Evolutionary conservation across 2,329 filamentous ascomycete genomes (phyloP), one percentile per base, ranked within the genome.

Genomic region (Calonectria pauciramosa): DNA sequence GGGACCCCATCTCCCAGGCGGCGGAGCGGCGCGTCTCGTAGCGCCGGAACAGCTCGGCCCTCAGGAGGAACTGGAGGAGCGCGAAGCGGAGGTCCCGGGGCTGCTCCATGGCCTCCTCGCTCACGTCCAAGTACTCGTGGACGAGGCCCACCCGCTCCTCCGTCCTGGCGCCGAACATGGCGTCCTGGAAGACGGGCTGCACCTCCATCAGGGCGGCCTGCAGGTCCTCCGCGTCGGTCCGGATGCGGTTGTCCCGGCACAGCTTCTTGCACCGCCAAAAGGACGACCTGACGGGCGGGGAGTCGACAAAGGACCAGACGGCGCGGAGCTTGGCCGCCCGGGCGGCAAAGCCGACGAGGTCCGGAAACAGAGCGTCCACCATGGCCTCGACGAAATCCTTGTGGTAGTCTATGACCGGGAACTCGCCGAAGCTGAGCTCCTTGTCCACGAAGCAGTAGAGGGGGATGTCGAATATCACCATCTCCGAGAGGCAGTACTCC

Each of bases 31-130:
- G 72, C 18, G 71, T 76, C 68, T 74, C 71, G 65, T 81, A 75
- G 23, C 71, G 72, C 3, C 82, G 78, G 79, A 81, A 83, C 18
- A 82, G 59, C 65, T 83, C 82, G 6, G 64, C 69, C 28, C 71
- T 69, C 13, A 83, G 23, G 32, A 83, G 76, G 65, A 83, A 83
- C 20, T 75, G 77, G 20, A 83, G 32, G 32, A 78, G 60, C 14
- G 76, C 71, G 23, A 81, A 67, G 4, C 60, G 11, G 3, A 79
- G 54, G 4, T 34, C n/a, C 4, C 7, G 41, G 2, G 36, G 73
- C 18, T 0, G 36, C 36, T 10, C 23, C 28, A 1, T 59, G 71
- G 1, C 47, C 18, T 47, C 34, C 18, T 36, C n/a, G 23, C 32
- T 34, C 11, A 49, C 20, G 16, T 63, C 41, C n/a, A 81, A 59